Evolutionary conservation across 1,284 basidiomycete species (phyloP), one percentile per base, ranked within the genome.

Genomic region (Ganoderma leucocontextum): DNA sequence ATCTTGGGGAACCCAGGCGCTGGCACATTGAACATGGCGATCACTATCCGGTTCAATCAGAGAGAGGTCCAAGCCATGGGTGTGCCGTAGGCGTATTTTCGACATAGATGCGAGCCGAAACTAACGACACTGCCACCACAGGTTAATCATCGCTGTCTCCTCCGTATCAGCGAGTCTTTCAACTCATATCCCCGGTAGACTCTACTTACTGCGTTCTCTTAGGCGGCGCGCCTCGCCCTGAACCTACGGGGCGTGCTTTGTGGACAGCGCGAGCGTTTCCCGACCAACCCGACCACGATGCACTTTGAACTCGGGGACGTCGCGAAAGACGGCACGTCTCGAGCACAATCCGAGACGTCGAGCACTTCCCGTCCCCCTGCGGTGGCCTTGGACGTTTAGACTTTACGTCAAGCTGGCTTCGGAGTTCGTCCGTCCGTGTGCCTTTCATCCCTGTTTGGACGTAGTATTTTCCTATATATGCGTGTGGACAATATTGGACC

Each of bases 61-160:
- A 19, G 55, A 35, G 55, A 58, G 35, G n/a, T 58, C 19, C 55
- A 58, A 58, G 4, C 35, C 19, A 36, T 38, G 35, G 55, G 55
- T 17, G 55, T 58, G 12, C 55, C 55, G 35, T 58, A 58, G 10
- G 55, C n/a, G 9, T n/a, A 22, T 38, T 35, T 15, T 35, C 4
- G 9, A 1, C 10, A 38, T n/a, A n/a, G 4, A 22, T 5, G 2
- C 7, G 10, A 7, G 3, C 22, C 22, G 19, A 10, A n/a, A 38
- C 35, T 38, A 9, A 17, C 12, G 17, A 13, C 17, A 22, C 9
- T 6, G 19, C 1, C 0, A 12, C 33, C 35, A 12, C 19, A 58
- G 55, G 55, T n/a, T 58, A 19, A 58, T 58, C 17, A 29, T 58
- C 55, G 55, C 55, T 17, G 35, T 58, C 35, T 58, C 55, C 35